phyloP scores from a whole-genome alignment of 2,329 filamentous ascomycete genomes.

The Colletotrichum chrysophilum region DNA sequence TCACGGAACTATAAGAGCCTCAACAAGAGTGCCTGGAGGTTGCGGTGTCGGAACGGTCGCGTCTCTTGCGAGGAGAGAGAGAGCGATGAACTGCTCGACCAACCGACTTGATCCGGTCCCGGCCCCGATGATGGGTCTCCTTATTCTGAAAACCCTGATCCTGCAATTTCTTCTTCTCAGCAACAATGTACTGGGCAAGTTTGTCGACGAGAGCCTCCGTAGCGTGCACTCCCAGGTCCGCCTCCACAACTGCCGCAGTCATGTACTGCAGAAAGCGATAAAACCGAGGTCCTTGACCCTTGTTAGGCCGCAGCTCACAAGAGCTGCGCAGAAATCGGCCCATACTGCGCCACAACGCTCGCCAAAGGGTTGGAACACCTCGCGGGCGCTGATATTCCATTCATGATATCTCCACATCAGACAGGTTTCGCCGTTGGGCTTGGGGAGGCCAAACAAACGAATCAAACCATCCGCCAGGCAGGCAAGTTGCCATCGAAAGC shows the following conservation, averaged over 20 bases:
- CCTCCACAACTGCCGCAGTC: not conserved
- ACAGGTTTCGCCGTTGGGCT: not conserved
- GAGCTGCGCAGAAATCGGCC: not conserved
- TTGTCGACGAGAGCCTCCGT: not conserved
- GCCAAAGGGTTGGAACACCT: not conserved
- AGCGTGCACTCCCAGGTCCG: not conserved
- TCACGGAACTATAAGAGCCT: rapidly evolving
- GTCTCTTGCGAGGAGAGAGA: not conserved
- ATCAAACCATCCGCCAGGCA: not conserved
- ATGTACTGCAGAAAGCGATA: not conserved
- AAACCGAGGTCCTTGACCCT: not conserved
- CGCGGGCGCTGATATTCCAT: not conserved
- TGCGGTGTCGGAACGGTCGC: not conserved
- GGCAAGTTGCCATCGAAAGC: not conserved
- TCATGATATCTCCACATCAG: not conserved
- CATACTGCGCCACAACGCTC: not conserved
- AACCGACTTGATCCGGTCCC: not conserved
- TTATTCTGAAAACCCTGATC: not conserved
- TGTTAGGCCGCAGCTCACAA: not conserved
- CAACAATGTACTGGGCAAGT: not conserved
- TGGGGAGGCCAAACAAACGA: not conserved
- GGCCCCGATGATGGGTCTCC: not conserved
- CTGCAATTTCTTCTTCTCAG: not conserved
- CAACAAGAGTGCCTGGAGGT: rapidly evolving
- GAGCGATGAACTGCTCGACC: not conserved